Base-by-base conservation (phyloP, 2,329 filamentous ascomycete genomes). In the Pseudogymnoascus pannorum region DNA sequence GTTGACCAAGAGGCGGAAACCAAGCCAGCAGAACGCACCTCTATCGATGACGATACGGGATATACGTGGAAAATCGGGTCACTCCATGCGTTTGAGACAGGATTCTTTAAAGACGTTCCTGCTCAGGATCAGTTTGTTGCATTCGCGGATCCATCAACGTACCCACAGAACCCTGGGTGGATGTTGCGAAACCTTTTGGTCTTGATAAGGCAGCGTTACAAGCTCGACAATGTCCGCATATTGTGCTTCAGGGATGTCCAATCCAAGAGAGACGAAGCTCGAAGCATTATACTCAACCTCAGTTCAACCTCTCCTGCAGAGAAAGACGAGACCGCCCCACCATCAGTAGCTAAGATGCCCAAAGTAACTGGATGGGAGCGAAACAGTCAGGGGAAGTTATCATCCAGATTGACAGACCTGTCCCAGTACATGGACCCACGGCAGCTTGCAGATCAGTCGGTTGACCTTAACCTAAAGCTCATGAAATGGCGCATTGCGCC, bases 401-500 rank as follows among this genome's bases (percentile, higher is more conserved):
- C 85, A 16, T 86, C 89, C 14, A 87, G 89, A 66, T 82, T 88
- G 16, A 91, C 91, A 12, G 91, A 95, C 69, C 80, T 99, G 7
- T 88, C 89, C 18, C 91, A 94, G 68, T 96, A 96, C 68, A 93
- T 99, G 88, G 92, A 99, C 71, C 93, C 94, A 5, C 79, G 82
- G 33, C 87, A 87, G 70, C 79, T 97, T 16, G 94, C 94, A 20
- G 92, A 97, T 71, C 92, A 96, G 72, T 92, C 92, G 0, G 93
- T 97, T 8, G 94, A 99, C 70, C 81, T 99, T 62, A 99, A 99
- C 70, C 80, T 97, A 63, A 97, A 97, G 75, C 81, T 99, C 62
- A 99, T 99, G 87, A 99, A 97, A 76, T 99, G 94, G 94, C 87
- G 94, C 38, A 91, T 99, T 69, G 91, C 92, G 6, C 94, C 94